Base-by-base conservation (phyloP, 2,329 filamentous ascomycete species). In the Zymoseptoria passerinii region DNA sequence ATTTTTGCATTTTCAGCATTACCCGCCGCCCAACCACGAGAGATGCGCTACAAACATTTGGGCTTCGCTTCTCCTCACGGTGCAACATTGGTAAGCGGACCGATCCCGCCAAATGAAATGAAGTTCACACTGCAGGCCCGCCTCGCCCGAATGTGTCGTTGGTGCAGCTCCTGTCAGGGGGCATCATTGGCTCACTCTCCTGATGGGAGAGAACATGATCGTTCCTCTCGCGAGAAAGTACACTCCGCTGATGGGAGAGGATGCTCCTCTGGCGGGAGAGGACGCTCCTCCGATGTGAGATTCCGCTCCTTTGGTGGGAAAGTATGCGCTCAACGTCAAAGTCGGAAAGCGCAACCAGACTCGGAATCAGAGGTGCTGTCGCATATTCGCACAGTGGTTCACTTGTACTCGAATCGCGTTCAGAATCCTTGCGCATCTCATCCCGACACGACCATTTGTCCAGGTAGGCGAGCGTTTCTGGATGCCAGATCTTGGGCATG, bases 401-500 rank as follows among this genome's bases (percentile, higher is more conserved):
- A 44, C 35, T 16, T 4, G n/a, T n/a, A 13, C 35, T 44, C 35
- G 35, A 13, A 2, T 44, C 35, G 4, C 35, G n/a, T 16, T 16
- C 35, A 13, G 35, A 4, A 3, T 44, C 35, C 16, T 44, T 44
- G 35, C 35, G 35, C n/a, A 5, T 44, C 35, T 44, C 35, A 16
- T 44, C 35, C 10, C 35, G 35, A 44, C 35, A 44, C 10, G 35
- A 44, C 35, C 35, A 44, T 44, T 44, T 44, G 35, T 44, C 35
- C 35, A 44, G n/a, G 13, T 44, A 13, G 6, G 35, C 35, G 10
- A 44, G 35, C 6, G 35, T 44, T 4, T 13, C 35, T n/a, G 35
- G 35, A 6, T 44, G 35, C 83, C 83, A 87, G 56, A 84, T 73
- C 53, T 71, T 76, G 59, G 81, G 83, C 82, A 87, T 86, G 10